Base-by-base conservation (phyloP, 805 yeast species). In the Tetrapisispora taiwanensis region DNA sequence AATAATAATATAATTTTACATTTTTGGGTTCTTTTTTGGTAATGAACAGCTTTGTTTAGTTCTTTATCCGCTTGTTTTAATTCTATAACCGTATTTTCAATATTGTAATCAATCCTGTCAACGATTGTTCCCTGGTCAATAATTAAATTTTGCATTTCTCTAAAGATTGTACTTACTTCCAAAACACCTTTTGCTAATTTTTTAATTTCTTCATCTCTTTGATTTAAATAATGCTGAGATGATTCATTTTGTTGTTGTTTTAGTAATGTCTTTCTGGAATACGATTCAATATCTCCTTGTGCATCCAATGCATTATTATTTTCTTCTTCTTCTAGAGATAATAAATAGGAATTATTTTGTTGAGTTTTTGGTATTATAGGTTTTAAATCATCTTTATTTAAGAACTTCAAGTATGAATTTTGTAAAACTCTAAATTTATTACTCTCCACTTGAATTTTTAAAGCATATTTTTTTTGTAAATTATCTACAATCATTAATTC, bases 41-140 rank as follows among this genome's bases (percentile, higher is more conserved):
- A 85, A 14, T 69, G 65, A 37, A 83, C 79, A 0, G 97, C 97
- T 52, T 78, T 73, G 9, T 73, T 69, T 48, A 92, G 68, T 64
- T 92, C 92, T 48, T 77, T 76, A 48, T 84, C 85, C 0, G 97
- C 92, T 32, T 72, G 73, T 55, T 80, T 78, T 47, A 90, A 74
- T 51, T 87, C 83, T 30, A 76, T 76, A 2, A 77, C 81, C n/a
- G 95, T 82, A 47, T 79, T 79, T 48, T 82, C 83, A 47, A 92
- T 67, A 59, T 92, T 92, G 62, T 90, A 92, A 63, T 90, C 98
- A 45, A 92, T 90, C 52, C 97, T 70, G 64, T 92, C 98, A 47
- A 92, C 71, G 36, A 92, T 74, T 0, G 96, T 86, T 1, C 98
- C 98, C 65, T 92, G 98, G 56, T 92, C 97, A 45, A 92, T 83